Percentiles rank a stretch among this genome's conserved stretches.
Conservation (phyloP, 2,329 filamentous ascomycete genomes). For the Alternaria ethzedia region DNA sequence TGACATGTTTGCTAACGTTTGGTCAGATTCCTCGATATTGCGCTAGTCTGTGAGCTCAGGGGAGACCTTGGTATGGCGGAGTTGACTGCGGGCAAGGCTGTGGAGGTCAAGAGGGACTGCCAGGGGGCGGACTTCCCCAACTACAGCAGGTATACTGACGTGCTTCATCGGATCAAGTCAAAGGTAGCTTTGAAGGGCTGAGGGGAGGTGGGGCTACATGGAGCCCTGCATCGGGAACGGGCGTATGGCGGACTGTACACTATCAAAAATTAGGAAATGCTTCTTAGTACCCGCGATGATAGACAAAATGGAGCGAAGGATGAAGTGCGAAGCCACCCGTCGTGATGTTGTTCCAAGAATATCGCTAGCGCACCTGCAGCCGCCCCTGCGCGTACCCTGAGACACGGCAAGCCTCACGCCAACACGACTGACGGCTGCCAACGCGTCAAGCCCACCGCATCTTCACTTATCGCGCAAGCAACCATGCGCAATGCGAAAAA, state of each 20-base stretch:
- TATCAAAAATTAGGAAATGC: not conserved
- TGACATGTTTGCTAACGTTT: constrained; percentile 1
- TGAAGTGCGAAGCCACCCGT: not conserved
- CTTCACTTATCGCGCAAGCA: not conserved
- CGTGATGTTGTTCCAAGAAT: not conserved
- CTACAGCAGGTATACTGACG: constrained; percentile 26
- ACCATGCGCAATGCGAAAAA: not conserved
- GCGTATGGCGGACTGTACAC: not conserved
- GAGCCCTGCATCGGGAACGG: not conserved
- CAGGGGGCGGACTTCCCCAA: constrained; percentile 39
- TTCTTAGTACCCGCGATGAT: not conserved
- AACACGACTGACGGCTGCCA: not conserved
- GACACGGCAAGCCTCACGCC: constrained; percentile 27
- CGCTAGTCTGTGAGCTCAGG: constrained; percentile 36
- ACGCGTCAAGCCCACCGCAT: not conserved
- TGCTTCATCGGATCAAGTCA: constrained; percentile 28
- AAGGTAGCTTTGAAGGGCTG: not conserved
- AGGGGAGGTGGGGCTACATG: not conserved
- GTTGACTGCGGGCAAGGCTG: constrained; percentile 30
- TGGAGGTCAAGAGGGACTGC: constrained; percentile 34
- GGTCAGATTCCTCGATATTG: constrained; percentile 41
- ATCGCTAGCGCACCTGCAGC: constrained; percentile 15
- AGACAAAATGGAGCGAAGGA: not conserved
- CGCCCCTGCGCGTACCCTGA: constrained; percentile 17
- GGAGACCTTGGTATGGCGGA: constrained; percentile 30